Conservation (phyloP, 495 filamentous ascomycete genomes). For the Chaetomium tenue region DNA sequence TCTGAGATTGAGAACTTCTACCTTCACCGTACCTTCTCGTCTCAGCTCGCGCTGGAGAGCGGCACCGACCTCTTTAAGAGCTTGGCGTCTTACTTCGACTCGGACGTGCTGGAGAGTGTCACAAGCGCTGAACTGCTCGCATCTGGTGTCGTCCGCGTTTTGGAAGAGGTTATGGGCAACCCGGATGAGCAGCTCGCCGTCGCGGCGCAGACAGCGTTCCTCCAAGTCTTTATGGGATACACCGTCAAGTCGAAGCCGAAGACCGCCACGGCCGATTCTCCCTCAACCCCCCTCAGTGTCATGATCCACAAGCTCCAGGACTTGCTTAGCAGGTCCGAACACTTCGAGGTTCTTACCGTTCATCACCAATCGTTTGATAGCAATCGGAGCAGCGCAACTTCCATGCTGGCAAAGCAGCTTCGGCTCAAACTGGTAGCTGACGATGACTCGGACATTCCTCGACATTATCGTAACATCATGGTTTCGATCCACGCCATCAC, state of each 20-base stretch:
- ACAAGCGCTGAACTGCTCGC: conserved; percentile 95
- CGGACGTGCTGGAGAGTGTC: conserved; percentile 82
- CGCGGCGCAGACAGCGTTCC: conserved; percentile 74
- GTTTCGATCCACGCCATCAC: conserved; percentile 98
- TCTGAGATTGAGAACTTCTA: conserved; percentile 68
- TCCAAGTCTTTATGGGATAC: conserved; percentile 90
- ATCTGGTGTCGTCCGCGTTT: conserved; percentile 79
- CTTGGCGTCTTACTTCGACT: conserved; percentile 84
- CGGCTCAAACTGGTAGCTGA: conserved; percentile 86
- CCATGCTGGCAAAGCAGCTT: conserved; percentile 96
- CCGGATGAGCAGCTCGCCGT: conserved; percentile 54
- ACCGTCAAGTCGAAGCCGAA: conserved; percentile 60
- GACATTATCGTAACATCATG: conserved; percentile 85
- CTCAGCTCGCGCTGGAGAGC: conserved; percentile 43
- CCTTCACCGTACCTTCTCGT: conserved; percentile 47
- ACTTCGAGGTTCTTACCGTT: conserved; percentile 96
- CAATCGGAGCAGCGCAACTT: conserved; percentile 85
- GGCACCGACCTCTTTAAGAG: conserved; percentile 67
- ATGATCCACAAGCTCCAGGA: conserved; percentile 94
- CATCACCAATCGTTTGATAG: conserved; percentile 90
- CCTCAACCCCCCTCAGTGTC: conserved; percentile 83
- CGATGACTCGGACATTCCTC: conserved; percentile 84
- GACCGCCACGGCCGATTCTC: conserved; percentile 60
- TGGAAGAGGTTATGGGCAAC: conserved; percentile 79
- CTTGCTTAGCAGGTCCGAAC: conserved; percentile 90